These are phyloP conservation scores for Zygosaccharomyces lentus DNA, from an alignment of 805 yeast species.

Conservation along the genomic window DNA sequence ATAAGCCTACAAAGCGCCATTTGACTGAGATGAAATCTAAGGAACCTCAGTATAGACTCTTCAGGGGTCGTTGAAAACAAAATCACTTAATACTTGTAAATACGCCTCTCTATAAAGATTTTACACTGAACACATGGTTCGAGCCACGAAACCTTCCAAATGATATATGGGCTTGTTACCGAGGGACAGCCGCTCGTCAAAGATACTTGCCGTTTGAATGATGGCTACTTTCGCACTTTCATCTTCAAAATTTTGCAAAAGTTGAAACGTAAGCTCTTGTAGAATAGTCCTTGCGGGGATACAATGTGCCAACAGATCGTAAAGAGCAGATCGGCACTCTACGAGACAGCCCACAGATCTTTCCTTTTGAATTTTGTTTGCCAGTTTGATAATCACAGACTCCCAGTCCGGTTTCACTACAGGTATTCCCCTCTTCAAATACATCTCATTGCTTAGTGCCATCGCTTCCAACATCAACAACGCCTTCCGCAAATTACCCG, in stretches of 20 bases:
- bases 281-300: conserved; percentile 83
- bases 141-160: conserved; percentile 89
- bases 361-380: conserved; percentile 53
- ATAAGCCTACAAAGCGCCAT: conserved; percentile 63
- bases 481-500: conserved; percentile 74
- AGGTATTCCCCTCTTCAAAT: conserved; percentile 43
- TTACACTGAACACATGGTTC: conserved; percentile 66
- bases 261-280: conserved; percentile 52
- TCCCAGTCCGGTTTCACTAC: conserved; percentile 86
- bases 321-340: conserved; percentile 61
- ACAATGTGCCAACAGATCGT: conserved; percentile 87
- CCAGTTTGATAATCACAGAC: conserved; percentile 63
- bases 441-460: conserved; percentile 58
- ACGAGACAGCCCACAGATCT: conserved; percentile 56
- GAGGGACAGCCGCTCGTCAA: conserved; percentile 80
- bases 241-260: conserved; percentile 34
- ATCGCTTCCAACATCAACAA: conserved; percentile 79
- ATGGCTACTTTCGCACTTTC: conserved; percentile 41
- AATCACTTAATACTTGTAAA: conserved; percentile 7
- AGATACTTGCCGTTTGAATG: conserved; percentile 57
- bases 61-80: conserved; percentile 51
- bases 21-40: conserved; percentile 49
- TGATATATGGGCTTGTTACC: conserved; percentile 92
- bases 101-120: conserved; percentile 6
- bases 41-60: conserved; percentile 51